A percentile compares a stretch with the other conserved stretches of the same genome.
Evolutionary conservation across 352 stramenopile genomes (phyloP).

Genomic region (Globisporangium cystogenes): DNA sequence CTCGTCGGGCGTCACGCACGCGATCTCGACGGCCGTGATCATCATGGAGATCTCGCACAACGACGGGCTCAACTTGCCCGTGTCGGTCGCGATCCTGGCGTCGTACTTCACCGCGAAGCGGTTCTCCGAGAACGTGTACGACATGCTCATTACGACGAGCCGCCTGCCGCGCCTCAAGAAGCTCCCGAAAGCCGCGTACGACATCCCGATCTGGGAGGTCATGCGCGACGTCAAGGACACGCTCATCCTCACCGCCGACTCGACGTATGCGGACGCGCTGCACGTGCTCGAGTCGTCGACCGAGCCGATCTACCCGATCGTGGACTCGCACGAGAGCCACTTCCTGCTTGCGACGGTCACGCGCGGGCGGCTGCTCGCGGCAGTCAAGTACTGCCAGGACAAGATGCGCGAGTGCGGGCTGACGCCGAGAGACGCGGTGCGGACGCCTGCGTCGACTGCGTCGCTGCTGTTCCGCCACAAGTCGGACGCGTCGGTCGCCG

Average conservation of each 20-base stretch:
- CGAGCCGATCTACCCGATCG: slow-evolving; percentile 71
- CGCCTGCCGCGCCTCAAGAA: slow-evolving; percentile 73
- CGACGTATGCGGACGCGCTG: slow-evolving; percentile 57
- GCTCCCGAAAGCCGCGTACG: slow-evolving; percentile 78
- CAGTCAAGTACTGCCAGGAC: slow-evolving; percentile 51
- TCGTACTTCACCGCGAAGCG: slow-evolving; percentile 88
- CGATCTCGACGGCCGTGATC: slow-evolving; percentile 91
- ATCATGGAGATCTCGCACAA: slow-evolving; percentile 92
- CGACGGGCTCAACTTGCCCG: slow-evolving; percentile 78
- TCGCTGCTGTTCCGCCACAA: slow-evolving; percentile 23
- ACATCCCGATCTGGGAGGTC: slow-evolving; percentile 80
- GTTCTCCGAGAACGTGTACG: slow-evolving; percentile 91
- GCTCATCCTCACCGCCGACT: slow-evolving; percentile 57
- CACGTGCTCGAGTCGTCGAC: slow-evolving; percentile 38
- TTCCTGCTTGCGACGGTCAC: slow-evolving; percentile 73
- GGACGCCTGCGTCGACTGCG: slow-evolving; percentile 11
- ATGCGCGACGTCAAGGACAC: slow-evolving; percentile 77
- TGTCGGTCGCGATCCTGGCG: slow-evolving; percentile 85
- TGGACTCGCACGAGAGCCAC: slow-evolving; percentile 52
- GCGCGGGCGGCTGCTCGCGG: slow-evolving; percentile 36
- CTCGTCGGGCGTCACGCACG: slow-evolving; percentile 88
- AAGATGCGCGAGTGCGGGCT: slow-evolving; percentile 16
- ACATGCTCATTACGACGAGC: slow-evolving; percentile 84
- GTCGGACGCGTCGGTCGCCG: slow-evolving; percentile 1
- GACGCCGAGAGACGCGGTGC: neutral